Conservation (phyloP, 495 filamentous ascomycete genomes). For the Aspergillus hancockii region DNA sequence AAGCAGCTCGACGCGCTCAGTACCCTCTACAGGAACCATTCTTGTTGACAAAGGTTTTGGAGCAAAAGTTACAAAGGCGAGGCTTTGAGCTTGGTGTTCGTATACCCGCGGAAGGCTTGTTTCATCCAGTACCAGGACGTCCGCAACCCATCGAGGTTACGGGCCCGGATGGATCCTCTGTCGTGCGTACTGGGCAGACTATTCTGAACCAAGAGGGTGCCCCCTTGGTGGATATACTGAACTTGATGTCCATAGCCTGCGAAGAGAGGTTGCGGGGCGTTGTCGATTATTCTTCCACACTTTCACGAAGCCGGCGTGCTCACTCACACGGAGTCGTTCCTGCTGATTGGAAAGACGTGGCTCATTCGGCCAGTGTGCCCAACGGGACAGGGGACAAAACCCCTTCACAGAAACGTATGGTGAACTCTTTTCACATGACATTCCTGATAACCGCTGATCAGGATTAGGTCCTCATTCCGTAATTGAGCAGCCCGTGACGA, state of each 20-base stretch:
- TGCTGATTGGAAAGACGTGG: constrained; percentile 67
- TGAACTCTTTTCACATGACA: background rate
- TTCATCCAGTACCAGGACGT: constrained; percentile 50
- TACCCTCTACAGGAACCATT: constrained; percentile 62
- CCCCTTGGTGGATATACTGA: constrained; percentile 70
- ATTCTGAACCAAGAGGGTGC: constrained; percentile 67
- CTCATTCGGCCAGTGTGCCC: constrained; percentile 39
- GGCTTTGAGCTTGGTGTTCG: constrained; percentile 59
- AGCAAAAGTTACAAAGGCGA: constrained; percentile 47
- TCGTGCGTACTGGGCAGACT: constrained; percentile 57
- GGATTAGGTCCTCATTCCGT: constrained; percentile 38
- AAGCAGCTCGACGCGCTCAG: constrained; percentile 48
- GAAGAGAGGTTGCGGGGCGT: constrained; percentile 69
- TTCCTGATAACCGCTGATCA: constrained; percentile 7
- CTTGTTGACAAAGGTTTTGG: constrained; percentile 50
- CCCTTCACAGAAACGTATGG: constrained; percentile 64
- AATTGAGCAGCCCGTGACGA: constrained; percentile 21
- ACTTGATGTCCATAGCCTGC: constrained; percentile 71
- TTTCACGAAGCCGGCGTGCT: constrained; percentile 64
- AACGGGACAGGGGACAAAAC: constrained; percentile 43
- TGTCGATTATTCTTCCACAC: constrained; percentile 66
- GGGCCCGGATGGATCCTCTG: constrained; percentile 54
- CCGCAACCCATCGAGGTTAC: constrained; percentile 55
- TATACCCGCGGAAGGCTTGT: constrained; percentile 64
- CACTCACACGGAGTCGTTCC: constrained; percentile 75